Evolutionary conservation across 495 filamentous ascomycete genomes (phyloP).

Genomic region (Chaetomium tenue): DNA sequence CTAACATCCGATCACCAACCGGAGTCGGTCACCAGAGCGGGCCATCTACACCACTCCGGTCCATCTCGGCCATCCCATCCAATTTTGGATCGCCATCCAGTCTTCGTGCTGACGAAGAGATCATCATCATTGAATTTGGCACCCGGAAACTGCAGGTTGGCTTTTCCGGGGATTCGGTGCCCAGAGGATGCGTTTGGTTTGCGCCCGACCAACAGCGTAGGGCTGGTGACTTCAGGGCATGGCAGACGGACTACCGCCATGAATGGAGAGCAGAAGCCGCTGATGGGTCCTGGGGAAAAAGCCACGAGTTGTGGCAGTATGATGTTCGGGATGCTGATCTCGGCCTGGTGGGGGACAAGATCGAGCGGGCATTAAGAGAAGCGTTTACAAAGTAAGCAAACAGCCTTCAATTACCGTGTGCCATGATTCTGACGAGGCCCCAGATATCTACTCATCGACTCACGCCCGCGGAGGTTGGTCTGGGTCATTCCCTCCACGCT

Average conservation of each 20-base stretch:
- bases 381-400: conserved; percentile 68
- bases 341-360: conserved; percentile 78
- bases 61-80: conserved; percentile 55
- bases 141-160: conserved; percentile 76
- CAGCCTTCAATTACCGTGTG: background rate
- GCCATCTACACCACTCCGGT: conserved; percentile 62
- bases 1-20: conserved; percentile 49
- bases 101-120: conserved; percentile 79
- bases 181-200: conserved; percentile 69
- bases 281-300: conserved; percentile 61
- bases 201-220: conserved; percentile 69
- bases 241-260: conserved; percentile 55
- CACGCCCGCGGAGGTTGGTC: conserved; percentile 65
- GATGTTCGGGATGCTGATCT: conserved; percentile 72
- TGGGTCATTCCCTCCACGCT: conserved; percentile 74
- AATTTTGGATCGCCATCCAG: conserved; percentile 70
- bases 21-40: conserved; percentile 30
- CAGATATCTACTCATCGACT: conserved; percentile 74
- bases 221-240: conserved; percentile 77
- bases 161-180: conserved; percentile 75
- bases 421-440: background rate
- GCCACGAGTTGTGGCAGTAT: conserved; percentile 77
- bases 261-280: conserved; percentile 45
- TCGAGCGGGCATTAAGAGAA: conserved; percentile 79
- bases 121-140: conserved; percentile 79